Base-by-base conservation (phyloP, 2,329 filamentous ascomycete species). In the Samsoniella hepiali region DNA sequence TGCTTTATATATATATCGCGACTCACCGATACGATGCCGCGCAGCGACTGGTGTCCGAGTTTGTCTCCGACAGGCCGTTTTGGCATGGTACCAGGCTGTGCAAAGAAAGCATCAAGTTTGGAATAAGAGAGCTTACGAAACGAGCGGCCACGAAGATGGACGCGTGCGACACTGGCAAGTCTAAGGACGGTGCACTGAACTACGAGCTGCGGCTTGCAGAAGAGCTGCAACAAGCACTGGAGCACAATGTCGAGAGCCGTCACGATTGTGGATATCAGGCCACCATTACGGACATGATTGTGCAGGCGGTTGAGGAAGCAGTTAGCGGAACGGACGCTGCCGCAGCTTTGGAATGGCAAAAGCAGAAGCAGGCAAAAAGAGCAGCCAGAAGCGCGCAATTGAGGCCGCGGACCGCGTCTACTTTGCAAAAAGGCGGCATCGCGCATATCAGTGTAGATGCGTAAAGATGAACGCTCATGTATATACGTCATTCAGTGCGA, bases 11-110 rank as follows among this genome's bases (percentile, higher is more conserved):
- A 5, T 75, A 75, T 65, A 75, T 72, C 1, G 72, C 71, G 2
- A 68, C 70, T 45, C 68, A 66, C n/a, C 68, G 65, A 7, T 78
- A 78, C 60, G 61, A 66, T 8, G 69, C 70, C 17, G 65, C 78
- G 27, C 64, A 67, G 40, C 67, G 66, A 40, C 65, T 79, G n/a
- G 62, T 79, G 6, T 57, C 58, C 27, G 67, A 63, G 11, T 77
- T 77, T 55, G 70, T 63, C 9, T 70, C 72, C 3, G 70, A 72
- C 62, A 65, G 68, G 22, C 69, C 69, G 51, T 75, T 73, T 69
- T 78, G 76, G 76, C 72, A 75, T n/a, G 73, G 74, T 10, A 74
- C 72, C 55, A 71, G 69, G 42, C 69, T 69, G 42, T 77, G 75
- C 67, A 76, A 77, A 60, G 72, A 75, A 63, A 74, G 70, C n/a